Evolutionary conservation across 352 stramenopile species (phyloP), one percentile per base, ranked within the genome.

Genomic region (Salisapilia sapeloensis): DNA sequence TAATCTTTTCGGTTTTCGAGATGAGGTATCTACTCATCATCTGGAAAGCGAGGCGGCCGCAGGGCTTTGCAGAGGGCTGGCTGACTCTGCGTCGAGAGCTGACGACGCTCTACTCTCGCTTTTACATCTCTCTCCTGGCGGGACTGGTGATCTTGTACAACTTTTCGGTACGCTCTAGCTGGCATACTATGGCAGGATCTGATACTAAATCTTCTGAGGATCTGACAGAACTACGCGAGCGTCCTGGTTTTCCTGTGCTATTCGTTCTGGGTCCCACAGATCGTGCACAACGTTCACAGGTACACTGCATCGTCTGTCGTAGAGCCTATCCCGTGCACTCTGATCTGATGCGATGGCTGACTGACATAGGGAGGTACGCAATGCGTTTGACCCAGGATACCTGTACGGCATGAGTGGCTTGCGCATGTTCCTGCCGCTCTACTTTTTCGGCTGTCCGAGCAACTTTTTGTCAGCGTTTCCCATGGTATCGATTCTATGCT

Each of bases 241-340:
- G 43, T 96, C 28, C 80, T 96, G 25, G 67, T 97, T 2, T 71
- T 98, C 35, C 38, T 95, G 9, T 77, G 93, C 48, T 98, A 96
- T 47, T 97, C 87, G 14, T 99, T 98, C 58, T 99, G 94, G 94
- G 60, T 98, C 8, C 95, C 94, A 14, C 94, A 99, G 59, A 98
- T 99, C 34, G 62, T 97, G 24, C 67, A 91, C 42, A 98, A 98
- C 50, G 75, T 95, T 6, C 66, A 92, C 29, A 82, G 82, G 61
- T 84, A 48, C 18, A 47, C 35, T 33, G n/a, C n/a, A n/a, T n/a
- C n/a, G n/a, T n/a, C n/a, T n/a, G n/a, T n/a, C n/a, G n/a, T 12
- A 29, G n/a, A 12, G 12, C 12, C n/a, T 12, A 12, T n/a, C n/a
- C 12, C n/a, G 24, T 12, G n/a, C n/a, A 14, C 12, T n/a, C 24